Evolutionary conservation across 1,139 yeast genomes (phyloP).

Genomic region (Kodamaea arcana): DNA sequence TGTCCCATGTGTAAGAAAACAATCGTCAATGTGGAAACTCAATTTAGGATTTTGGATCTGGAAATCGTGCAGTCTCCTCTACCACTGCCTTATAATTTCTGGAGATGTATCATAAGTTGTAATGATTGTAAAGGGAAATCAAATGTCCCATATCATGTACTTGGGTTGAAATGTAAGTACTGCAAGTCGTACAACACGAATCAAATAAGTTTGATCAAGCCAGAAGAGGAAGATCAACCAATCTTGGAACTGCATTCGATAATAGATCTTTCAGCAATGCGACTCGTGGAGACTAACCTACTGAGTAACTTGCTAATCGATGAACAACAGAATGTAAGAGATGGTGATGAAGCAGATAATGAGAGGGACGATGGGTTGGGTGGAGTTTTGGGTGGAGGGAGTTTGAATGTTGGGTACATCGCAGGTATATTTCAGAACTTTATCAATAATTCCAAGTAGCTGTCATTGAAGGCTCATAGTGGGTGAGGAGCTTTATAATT

Average conservation of each 20-base stretch:
- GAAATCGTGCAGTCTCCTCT: conserved; percentile 74
- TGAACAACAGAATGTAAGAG: conserved; percentile 17
- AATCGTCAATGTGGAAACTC: conserved; percentile 80
- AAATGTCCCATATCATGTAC: conserved; percentile 70
- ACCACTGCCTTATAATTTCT: conserved; percentile 72
- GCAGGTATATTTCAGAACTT: conserved; percentile 39
- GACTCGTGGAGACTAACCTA: conserved; percentile 34
- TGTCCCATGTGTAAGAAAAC: conserved; percentile 90
- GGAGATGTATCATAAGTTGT: conserved; percentile 79
- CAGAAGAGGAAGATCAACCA: conserved; percentile 40
- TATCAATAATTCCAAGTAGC: conserved; percentile 28
- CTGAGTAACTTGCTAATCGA: conserved; percentile 39
- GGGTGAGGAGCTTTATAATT: no score
- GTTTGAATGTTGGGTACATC: conserved; percentile 26
- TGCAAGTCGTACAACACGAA: conserved; percentile 85
- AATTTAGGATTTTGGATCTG: conserved; percentile 78
- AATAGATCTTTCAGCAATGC: conserved; percentile 18
- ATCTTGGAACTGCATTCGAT: conserved; percentile 9
- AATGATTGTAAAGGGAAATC: conserved; percentile 88
- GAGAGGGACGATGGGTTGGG: conserved; percentile 16
- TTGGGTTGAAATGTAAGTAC: conserved; percentile 83
- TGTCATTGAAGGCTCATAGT: not conserved
- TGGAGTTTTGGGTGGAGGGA: conserved; percentile 1
- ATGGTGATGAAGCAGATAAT: conserved; percentile 22
- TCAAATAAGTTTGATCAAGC: conserved; percentile 60